phyloP scores from a whole-genome alignment of 75 land plant species.

The Isoetes taiwanensis region DNA sequence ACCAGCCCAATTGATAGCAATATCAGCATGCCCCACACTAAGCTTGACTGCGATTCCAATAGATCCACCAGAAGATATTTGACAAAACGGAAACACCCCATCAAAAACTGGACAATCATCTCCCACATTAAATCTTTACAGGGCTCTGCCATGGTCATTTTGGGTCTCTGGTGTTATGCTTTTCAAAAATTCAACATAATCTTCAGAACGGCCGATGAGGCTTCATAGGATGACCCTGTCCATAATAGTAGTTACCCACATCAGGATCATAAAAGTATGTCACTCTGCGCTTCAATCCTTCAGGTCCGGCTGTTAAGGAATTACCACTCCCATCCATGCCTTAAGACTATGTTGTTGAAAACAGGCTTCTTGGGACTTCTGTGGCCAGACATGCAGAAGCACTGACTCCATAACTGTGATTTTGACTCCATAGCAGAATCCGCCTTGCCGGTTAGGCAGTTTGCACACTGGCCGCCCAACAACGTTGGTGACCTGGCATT shows the following conservation, averaged over 20 bases:
- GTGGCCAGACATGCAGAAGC: too few relatives aligned
- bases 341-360: too few relatives aligned
- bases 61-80: not conserved
- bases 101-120: slow-evolving; percentile 4
- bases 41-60: slow-evolving; percentile 1
- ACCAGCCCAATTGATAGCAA: slow-evolving; percentile 6
- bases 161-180: not conserved
- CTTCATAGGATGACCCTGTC: slow-evolving; percentile 7
- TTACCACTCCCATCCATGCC: slow-evolving; percentile 39
- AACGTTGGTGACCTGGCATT: too few relatives aligned
- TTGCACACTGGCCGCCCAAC: too few relatives aligned
- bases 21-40: not conserved
- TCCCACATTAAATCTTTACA: slow-evolving; percentile 2
- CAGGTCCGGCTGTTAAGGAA: slow-evolving; percentile 31
- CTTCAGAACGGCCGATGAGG: not conserved
- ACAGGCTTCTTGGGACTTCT: too few relatives aligned
- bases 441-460: too few relatives aligned
- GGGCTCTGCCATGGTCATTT: not conserved
- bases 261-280: slow-evolving; percentile 2
- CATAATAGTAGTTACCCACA: slow-evolving; percentile 6
- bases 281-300: too few relatives aligned
- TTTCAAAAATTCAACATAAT: not conserved
- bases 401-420: too few relatives aligned
- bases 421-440: too few relatives aligned
- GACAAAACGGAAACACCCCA: slow-evolving; percentile 1